Evolutionary conservation across 192 early-diverging fungal species (phyloP).

Genomic region (Chytriomyces hyalinus): DNA sequence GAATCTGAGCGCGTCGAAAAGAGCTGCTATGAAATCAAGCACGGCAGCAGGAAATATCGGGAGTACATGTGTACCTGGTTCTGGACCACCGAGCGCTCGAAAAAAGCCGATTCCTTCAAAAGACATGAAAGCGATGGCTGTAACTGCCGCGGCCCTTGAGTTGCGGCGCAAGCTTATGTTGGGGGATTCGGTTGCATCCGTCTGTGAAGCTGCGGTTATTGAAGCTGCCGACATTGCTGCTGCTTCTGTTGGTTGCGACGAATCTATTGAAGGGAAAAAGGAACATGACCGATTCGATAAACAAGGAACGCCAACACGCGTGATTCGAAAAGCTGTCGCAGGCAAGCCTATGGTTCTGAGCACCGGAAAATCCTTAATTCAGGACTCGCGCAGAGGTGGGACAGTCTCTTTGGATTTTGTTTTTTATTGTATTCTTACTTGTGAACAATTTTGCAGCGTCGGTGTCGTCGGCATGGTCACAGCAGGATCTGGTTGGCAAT

Average conservation of each 20-base stretch:
- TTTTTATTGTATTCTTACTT: too few species aligned
- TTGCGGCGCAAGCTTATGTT: not conserved
- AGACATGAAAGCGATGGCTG: conserved; percentile 11
- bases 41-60: not conserved
- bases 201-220: not conserved
- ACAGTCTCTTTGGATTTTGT: too few species aligned
- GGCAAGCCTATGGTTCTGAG: too few species aligned
- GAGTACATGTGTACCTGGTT: not conserved
- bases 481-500: too few species aligned
- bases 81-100: not conserved
- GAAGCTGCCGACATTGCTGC: not conserved
- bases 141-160: conserved; percentile 21
- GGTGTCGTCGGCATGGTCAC: too few species aligned
- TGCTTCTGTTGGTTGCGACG: not conserved
- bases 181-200: not conserved
- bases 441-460: too few species aligned
- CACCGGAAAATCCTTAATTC: too few species aligned
- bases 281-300: not conserved
- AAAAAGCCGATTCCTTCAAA: conserved; percentile 7
- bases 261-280: not conserved
- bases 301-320: not conserved
- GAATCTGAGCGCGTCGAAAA: not conserved
- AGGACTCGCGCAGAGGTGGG: too few species aligned
- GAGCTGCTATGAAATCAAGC: not conserved
- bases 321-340: not conserved